Evolutionary conservation across 805 yeast species (phyloP), one percentile per base, ranked within the genome.

Genomic region (Danielia reshetovae): DNA sequence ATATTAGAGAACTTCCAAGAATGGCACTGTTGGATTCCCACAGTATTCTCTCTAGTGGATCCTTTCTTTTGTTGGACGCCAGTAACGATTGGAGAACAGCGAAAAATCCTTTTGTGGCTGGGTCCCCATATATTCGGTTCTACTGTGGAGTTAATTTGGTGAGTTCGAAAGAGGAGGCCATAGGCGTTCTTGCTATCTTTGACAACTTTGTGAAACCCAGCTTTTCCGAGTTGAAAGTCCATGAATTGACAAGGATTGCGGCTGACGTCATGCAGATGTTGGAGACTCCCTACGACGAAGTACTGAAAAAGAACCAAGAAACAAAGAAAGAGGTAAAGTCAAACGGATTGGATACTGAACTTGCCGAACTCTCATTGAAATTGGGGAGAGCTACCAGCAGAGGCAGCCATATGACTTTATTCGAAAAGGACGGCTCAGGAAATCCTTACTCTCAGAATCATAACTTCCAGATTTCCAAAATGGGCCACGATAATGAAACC

Each of bases 51-150:
- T 79, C 88, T 0, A 54, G 63, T 5, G 77, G 68, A 2, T 67
- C 70, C 40, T 73, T 84, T 35, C 60, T 77, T 3, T 45, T 84
- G 6, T 51, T 68, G 4, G 85, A 83, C 52, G 79, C 88, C 2
- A 54, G 76, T 4, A 59, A 60, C 23, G 94, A 84, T 51, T 84
- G 94, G 93, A 65, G 94, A 52, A 72, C 80, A 4, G 48, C 57
- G 12, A 59, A 63, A 26, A 80, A 77, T 47, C 90, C 90, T 0
- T 62, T 81, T 30, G 85, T 84, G 1, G 72, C 66, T 14, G 79
- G 80, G 0, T 62, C 68, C 0, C 88, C 90, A 0, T 58, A 60
- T 38, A 73, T 83, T 33, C 65, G 58, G 36, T 80, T 80, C 48
- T 84, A 81, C 52, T 72, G 78, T 23, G 85, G 84, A 0, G 84